Conservation (phyloP, 306 rosid genomes). For the Lithocarpus polystachyus region DNA sequence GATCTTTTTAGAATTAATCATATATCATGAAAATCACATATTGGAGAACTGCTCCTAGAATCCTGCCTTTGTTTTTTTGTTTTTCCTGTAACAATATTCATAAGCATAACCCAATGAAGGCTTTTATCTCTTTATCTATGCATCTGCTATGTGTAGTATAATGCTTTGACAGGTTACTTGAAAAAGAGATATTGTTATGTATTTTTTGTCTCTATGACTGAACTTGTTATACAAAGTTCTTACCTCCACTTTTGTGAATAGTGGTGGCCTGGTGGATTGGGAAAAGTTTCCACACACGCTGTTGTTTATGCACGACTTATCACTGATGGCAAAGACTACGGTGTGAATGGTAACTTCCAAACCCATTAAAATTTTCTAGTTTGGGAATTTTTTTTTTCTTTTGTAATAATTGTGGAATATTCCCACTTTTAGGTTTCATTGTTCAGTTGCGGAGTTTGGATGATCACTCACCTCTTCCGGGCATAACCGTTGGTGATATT, state of each 20-base stretch:
- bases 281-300: slow-evolving; percentile 84
- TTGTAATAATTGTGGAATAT: slow-evolving; percentile 10
- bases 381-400: slow-evolving; percentile 5
- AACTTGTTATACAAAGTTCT: slow-evolving; percentile 24
- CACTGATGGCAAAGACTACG: slow-evolving; percentile 64
- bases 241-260: slow-evolving; percentile 33
- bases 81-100: neutral
- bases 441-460: slow-evolving; percentile 96
- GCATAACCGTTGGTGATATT: slow-evolving; percentile 86
- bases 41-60: neutral
- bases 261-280: slow-evolving; percentile 99
- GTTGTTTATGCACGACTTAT: slow-evolving; percentile 86
- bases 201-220: neutral
- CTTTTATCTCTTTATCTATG: neutral
- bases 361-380: slow-evolving; percentile 7
- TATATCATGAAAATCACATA: neutral
- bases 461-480: slow-evolving; percentile 86
- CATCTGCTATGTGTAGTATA: neutral
- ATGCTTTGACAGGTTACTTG: slow-evolving; percentile 13
- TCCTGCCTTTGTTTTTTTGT: neutral
- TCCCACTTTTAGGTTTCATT: slow-evolving; percentile 67
- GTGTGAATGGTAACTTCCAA: slow-evolving; percentile 70
- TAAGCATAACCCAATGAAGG: slow-evolving; percentile 2
- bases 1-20: neutral
- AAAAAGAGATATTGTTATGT: neutral